These are phyloP conservation scores for Sanghuangporus sanghuang DNA, from an alignment of 1,284 basidiomycete genomes.

Conservation along the genomic window DNA sequence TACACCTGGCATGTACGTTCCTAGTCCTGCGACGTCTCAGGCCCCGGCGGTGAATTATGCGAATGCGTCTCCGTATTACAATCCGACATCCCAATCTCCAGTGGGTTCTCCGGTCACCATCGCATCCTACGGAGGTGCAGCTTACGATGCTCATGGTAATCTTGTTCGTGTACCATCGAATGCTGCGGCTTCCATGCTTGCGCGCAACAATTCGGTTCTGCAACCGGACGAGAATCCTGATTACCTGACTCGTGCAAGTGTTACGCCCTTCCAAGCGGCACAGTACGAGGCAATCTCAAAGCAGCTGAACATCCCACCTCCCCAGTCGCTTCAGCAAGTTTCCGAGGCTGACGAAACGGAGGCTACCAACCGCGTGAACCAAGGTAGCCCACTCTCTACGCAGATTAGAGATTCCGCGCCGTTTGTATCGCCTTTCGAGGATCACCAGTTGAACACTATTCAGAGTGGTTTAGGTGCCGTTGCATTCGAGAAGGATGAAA, in stretches of 20 bases:
- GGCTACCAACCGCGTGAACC: neutral
- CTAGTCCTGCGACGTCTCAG: neutral
- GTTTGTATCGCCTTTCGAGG: slow-evolving; percentile 2
- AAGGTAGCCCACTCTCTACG: neutral
- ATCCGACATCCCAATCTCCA: slow-evolving; percentile 16
- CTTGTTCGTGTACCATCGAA: slow-evolving; percentile 13
- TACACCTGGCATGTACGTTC: slow-evolving; percentile 9
- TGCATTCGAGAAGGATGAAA: slow-evolving; percentile 7
- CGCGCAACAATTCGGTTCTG: slow-evolving; percentile 9
- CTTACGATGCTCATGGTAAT: slow-evolving; percentile 13
- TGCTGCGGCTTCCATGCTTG: neutral
- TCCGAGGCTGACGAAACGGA: slow-evolving; percentile 28
- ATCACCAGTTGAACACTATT: neutral
- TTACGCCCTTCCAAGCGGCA: slow-evolving; percentile 65
- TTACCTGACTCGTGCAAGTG: slow-evolving; percentile 58
- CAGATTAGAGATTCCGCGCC: neutral
- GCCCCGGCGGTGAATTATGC: slow-evolving; percentile 18
- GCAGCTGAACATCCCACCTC: slow-evolving; percentile 42
- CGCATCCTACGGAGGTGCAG: slow-evolving; percentile 13
- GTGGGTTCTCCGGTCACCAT: slow-evolving; percentile 13
- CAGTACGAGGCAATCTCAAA: slow-evolving; percentile 69
- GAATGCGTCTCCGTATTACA: slow-evolving; percentile 21
- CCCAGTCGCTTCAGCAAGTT: slow-evolving; percentile 32
- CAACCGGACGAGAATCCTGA: slow-evolving; percentile 34
- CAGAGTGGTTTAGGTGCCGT: neutral